Evolutionary conservation across 805 yeast genomes (phyloP), one percentile per base, ranked within the genome.

Genomic region (Kuraishia molischiana): DNA sequence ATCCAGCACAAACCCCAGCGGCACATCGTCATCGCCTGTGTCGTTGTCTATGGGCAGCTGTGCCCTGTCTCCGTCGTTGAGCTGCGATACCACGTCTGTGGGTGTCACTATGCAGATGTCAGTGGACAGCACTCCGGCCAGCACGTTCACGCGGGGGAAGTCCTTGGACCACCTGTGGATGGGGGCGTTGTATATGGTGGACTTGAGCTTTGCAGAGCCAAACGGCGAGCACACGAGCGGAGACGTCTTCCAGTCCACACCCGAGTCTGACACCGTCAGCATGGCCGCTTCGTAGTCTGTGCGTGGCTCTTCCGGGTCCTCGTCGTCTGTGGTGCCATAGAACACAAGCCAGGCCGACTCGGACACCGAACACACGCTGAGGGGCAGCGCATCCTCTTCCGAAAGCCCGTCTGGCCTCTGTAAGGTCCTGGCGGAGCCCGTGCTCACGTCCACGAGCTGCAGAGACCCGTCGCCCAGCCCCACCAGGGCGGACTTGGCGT

Each of bases 11-110:
- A 83, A 45, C 4, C 95, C 95, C 18, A 83, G 61, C 0, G 90
- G 77, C 5, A 81, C 69, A 11, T 82, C 71, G 48, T 85, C 95
- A 36, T 71, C 79, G 34, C 72, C 79, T 1, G 79, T 62, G 2
- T 66, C 78, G 6, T 74, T 79, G 49, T 74, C 74, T 46, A 85
- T 62, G 1, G 95, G 95, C 44, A 85, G 61, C 19, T 75, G 69
- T 0, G 95, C 95, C 36, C 83, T 67, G 47, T 74, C 76, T 3
- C 78, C 64, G 50, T 87, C 96, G 46, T 81, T 82, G 3, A 70
- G 55, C 6, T 78, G 78, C 22, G 60, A 60, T 1, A 79, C 49
- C 3, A 62, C 50, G 15, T 56, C 54, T 0, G 46, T 35, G 1
- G 59, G 46, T 2, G 74, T 63, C 19, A 71, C 41, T 1, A 79